These are phyloP conservation scores for Daldinia childiae DNA, from an alignment of 495 filamentous ascomycete genomes.

Conservation along the genomic window DNA sequence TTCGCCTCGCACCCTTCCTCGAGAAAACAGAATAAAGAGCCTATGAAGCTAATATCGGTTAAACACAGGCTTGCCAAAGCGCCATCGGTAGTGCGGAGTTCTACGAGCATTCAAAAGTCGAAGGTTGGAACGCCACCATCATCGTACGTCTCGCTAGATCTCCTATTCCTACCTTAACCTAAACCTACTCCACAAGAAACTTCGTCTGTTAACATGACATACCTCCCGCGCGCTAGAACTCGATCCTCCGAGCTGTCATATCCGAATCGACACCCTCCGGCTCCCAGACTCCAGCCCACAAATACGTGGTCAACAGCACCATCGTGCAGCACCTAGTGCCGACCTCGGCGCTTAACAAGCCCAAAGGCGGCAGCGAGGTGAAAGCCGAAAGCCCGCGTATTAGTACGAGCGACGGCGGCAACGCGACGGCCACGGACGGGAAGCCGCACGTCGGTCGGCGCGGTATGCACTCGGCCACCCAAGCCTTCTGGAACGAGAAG, in stretches of 20 bases:
- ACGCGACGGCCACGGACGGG: conserved; percentile 57
- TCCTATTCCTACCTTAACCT: neutral
- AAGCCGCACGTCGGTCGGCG: conserved; percentile 77
- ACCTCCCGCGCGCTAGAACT: conserved; percentile 65
- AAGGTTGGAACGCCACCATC: conserved; percentile 87
- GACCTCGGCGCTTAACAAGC: conserved; percentile 63
- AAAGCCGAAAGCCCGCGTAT: conserved; percentile 47
- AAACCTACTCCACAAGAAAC: neutral
- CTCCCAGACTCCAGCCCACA: conserved; percentile 67
- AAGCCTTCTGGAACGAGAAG: conserved; percentile 97
- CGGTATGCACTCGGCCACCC: conserved; percentile 95
- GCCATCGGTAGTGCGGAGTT: conserved; percentile 72
- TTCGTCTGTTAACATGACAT: conserved; percentile 3
- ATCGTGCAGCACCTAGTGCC: conserved; percentile 89
- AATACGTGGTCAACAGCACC: conserved; percentile 95
- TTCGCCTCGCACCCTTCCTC: conserved; percentile 35
- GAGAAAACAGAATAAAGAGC: neutral
- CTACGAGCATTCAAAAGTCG: conserved; percentile 85
- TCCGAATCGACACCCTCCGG: conserved; percentile 74
- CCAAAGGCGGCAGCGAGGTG: conserved; percentile 52
- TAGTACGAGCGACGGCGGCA: conserved; percentile 53
- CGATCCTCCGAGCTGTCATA: conserved; percentile 85
- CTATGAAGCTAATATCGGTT: conserved; percentile 35
- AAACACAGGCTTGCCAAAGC: conserved; percentile 78
- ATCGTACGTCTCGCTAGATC: conserved; percentile 69